Percentiles rank a stretch among this genome's conserved stretches.
Evolutionary conservation across 1,139 yeast genomes (phyloP).

Genomic region (Zygosaccharomyces sapae): DNA sequence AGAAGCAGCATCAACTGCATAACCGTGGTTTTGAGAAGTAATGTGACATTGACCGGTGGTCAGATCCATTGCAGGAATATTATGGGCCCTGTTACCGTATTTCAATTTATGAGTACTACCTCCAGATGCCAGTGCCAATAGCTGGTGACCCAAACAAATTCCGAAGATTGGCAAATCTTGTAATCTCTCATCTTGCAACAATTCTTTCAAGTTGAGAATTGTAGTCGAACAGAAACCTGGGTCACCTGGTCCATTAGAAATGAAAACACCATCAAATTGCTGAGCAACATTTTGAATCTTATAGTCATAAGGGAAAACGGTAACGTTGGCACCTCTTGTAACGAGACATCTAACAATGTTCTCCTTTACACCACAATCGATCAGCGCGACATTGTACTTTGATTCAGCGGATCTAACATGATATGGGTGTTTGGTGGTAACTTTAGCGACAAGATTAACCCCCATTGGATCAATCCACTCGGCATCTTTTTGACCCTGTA

Average conservation of each 20-base stretch:
- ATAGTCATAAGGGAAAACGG: slow-evolving; percentile 94
- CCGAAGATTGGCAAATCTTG: slow-evolving; percentile 88
- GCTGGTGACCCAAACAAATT: slow-evolving; percentile 94
- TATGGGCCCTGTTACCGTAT: slow-evolving; percentile 98
- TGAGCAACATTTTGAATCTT: slow-evolving; percentile 87
- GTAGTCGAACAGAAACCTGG: slow-evolving; percentile 90
- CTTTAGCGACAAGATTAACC: slow-evolving; percentile 86
- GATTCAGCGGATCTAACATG: slow-evolving; percentile 55
- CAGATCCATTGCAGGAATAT: slow-evolving; percentile 90
- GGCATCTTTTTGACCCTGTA: slow-evolving; percentile 61
- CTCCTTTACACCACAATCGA: slow-evolving; percentile 98
- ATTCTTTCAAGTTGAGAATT: slow-evolving; percentile 64
- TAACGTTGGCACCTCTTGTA: slow-evolving; percentile 90
- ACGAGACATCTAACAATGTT: slow-evolving; percentile 90
- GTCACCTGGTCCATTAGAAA: slow-evolving; percentile 98
- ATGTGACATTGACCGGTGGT: slow-evolving; percentile 91
- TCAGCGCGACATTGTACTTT: slow-evolving; percentile 72
- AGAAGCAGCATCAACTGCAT: slow-evolving; percentile 84
- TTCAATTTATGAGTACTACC: slow-evolving; percentile 89
- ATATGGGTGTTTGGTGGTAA: slow-evolving; percentile 92
- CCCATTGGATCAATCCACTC: slow-evolving; percentile 92
- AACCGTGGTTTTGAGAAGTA: slow-evolving; percentile 97
- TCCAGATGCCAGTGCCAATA: slow-evolving; percentile 90
- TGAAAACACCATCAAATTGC: slow-evolving; percentile 89
- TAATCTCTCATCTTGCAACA: slow-evolving; percentile 51